These are phyloP conservation scores for Penicillium egyptiacum DNA, from an alignment of 495 filamentous ascomycete genomes.

Conservation along the genomic window DNA sequence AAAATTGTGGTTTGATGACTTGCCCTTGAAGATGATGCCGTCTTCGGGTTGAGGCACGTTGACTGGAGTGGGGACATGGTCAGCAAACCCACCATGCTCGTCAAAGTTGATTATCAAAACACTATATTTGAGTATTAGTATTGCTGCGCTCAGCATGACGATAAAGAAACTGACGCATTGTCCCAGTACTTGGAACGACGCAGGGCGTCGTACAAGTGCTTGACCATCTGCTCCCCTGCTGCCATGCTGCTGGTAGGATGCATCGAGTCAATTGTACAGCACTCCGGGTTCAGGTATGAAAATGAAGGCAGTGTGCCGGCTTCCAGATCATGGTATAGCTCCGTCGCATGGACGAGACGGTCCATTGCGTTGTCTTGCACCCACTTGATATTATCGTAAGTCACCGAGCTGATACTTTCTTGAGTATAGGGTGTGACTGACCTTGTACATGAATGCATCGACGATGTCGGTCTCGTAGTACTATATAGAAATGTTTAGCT, in stretches of 20 bases:
- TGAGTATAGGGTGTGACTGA: conserved; percentile 3
- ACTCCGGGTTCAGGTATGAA: conserved; percentile 51
- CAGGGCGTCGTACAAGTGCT: conserved; percentile 49
- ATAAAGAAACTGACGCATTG: conserved; percentile 29
- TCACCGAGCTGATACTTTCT: not conserved
- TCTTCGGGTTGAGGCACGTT: conserved; percentile 41
- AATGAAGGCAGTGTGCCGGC: conserved; percentile 45
- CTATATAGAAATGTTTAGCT: conserved; percentile 15
- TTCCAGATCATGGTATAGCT: conserved; percentile 48
- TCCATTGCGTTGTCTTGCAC: conserved; percentile 42
- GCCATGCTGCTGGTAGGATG: conserved; percentile 47
- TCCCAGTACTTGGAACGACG: conserved; percentile 46
- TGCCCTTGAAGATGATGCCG: conserved; percentile 38
- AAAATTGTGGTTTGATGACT: conserved; percentile 35
- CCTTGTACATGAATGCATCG: conserved; percentile 39
- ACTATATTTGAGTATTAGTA: conserved; percentile 27
- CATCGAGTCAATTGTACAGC: conserved; percentile 47
- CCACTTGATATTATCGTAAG: conserved; percentile 26
- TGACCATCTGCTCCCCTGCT: conserved; percentile 48
- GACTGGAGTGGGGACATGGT: conserved; percentile 46
- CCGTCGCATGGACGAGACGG: conserved; percentile 36
- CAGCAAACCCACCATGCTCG: conserved; percentile 49
- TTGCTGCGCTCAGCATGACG: not conserved
- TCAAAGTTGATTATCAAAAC: conserved; percentile 52
- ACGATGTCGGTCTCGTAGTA: conserved; percentile 47